Evolutionary conservation across 2,329 filamentous ascomycete genomes (phyloP), one percentile per base, ranked within the genome.

Genomic region (Paramyrothecium sp.): DNA sequence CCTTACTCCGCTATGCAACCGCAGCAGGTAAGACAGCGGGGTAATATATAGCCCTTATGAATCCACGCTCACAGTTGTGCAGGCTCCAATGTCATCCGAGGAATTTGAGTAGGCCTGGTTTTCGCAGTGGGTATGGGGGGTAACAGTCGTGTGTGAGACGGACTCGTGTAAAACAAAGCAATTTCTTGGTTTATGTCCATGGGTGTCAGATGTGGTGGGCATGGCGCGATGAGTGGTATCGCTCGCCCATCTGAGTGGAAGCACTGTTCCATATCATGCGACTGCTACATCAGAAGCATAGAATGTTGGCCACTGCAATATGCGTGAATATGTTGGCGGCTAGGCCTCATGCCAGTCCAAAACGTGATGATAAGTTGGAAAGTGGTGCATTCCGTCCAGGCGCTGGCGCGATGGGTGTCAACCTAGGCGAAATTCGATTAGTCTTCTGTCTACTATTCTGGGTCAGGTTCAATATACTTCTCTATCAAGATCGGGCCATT

Each of bases 401-500:
- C 58, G 78, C 82, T 65, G 86, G 83, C 11, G 88, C 78, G 2
- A 83, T 81, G 51, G 85, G 80, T 19, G 87, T 90, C 60, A 92
- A 81, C 67, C 87, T 90, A 66, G 51, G 47, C 5, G 12, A 33
- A 47, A 17, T 60, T 76, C 61, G 4, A 77, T 60, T 49, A 50
- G 38, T 53, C 16, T 51, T 3, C 17, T 22, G 30, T n/a, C 26
- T 21, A 23, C 38, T 13, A 33, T 17, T 3, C 26, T 30, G 26
- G 10, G 4, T 20, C 21, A 21, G 13, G 10, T 30, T 48, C 47
- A 22, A 67, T 81, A 63, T 82, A 91, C 90, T 99, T 99, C 77
- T 98, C 94, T n/a, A 99, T 75, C 60, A 99, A 72, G 46, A 91
- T 80, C 0, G 93, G 92, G 0, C 94, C 95, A 70, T 96, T 96